Evolutionary conservation across 1,139 yeast species (phyloP).

Genomic region (Candida mesenterica): DNA sequence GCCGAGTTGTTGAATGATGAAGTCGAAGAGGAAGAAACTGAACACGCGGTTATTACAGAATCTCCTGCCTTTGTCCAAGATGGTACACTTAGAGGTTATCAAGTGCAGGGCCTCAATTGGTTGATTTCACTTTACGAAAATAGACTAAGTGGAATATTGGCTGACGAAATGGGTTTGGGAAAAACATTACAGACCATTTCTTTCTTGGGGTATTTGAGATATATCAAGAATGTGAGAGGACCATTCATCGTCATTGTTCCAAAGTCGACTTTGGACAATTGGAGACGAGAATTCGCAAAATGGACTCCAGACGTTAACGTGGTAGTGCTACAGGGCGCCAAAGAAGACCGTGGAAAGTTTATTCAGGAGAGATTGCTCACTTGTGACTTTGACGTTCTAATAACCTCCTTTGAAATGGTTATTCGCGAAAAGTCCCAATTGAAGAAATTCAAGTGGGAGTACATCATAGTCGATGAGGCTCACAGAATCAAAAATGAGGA

Average conservation of each 20-base stretch:
- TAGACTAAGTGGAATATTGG: constrained; percentile 44
- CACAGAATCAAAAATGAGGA: constrained; percentile 96
- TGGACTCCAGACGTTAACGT: constrained; percentile 98
- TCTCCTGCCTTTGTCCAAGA: constrained; percentile 68
- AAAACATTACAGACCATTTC: constrained; percentile 49
- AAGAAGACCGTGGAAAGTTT: constrained; percentile 66
- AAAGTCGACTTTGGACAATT: constrained; percentile 90
- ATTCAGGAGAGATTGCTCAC: constrained; percentile 59
- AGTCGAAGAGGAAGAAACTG: constrained; percentile 52
- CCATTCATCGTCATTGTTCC: constrained; percentile 94
- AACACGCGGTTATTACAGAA: constrained; percentile 66
- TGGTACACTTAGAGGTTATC: constrained; percentile 76
- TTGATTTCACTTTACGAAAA: constrained; percentile 45
- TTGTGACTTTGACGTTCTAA: constrained; percentile 82
- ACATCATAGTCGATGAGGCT: constrained; percentile 92
- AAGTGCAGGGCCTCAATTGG: constrained; percentile 53
- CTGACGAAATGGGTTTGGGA: constrained; percentile 53
- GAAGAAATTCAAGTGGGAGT: constrained; percentile 89
- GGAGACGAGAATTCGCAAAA: constrained; percentile 88
- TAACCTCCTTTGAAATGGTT: constrained; percentile 92
- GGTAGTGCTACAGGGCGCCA: constrained; percentile 81
- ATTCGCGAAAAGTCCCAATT: constrained; percentile 80
- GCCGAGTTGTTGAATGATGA: constrained; percentile 82
- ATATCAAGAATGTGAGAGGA: constrained; percentile 74
- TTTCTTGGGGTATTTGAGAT: constrained; percentile 82